Evolutionary conservation across 2,329 filamentous ascomycete genomes (phyloP), one percentile per base, ranked within the genome.

Genomic region (Aspergillus japonicus): DNA sequence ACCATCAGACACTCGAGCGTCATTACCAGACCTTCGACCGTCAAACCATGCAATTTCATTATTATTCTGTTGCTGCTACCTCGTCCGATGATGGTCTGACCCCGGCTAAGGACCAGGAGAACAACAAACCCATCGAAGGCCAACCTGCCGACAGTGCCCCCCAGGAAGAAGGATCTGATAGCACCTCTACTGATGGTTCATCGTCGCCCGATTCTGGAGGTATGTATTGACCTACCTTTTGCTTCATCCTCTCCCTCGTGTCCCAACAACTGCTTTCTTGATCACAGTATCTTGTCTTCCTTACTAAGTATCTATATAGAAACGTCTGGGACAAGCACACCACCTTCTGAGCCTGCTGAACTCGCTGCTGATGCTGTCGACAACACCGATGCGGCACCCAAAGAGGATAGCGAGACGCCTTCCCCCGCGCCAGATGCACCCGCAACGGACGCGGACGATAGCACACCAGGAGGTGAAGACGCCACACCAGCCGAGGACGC

Each of bases 11-110:
- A 57, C 72, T 76, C 68, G 71, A 77, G 64, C 65, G 68, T 73
- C 71, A 74, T 63, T 80, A 79, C 69, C 76, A 79, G 70, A 76
- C 75, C 52, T 79, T 74, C 70, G 76, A 80, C 68, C 72, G 62
- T 69, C 64, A 71, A 62, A 75, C 75, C 64, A 63, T 71, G 56
- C 62, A 69, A 66, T 78, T 71, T 63, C 72, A 70, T 66, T 72
- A 66, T 64, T 72, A 76, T 68, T 71, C 73, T 67, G 71, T 78
- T 60, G 59, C 64, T 65, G 60, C 67, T 68, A 58, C 68, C 62
- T 66, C 66, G 68, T 62, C 69, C 62, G 67, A 69, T 64, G 49
- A 59, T 44, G 39, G 39, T 70, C 69, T 74, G 72, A 73, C 73
- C 64, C 65, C 68, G 64, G 67, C 71, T 64, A 69, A 77, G 65